Percentiles rank a stretch among this genome's conserved stretches.
phyloP scores from a whole-genome alignment of 805 yeast genomes.

The Lipomyces spencermartinsiae region DNA sequence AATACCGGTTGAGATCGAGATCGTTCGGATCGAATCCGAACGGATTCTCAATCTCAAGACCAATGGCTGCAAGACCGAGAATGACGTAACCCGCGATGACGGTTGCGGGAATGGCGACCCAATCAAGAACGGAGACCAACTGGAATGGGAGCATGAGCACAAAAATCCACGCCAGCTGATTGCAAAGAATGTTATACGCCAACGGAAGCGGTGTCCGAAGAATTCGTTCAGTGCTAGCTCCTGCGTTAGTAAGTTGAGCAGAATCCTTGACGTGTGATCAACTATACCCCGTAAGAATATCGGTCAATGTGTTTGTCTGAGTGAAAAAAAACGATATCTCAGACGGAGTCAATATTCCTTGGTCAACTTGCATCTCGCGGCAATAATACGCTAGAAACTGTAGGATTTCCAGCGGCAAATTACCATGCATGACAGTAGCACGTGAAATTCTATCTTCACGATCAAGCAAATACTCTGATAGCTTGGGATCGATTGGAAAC shows the following conservation, averaged over 20 bases:
- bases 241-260: not conserved
- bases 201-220: conserved; percentile 37
- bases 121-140: conserved; percentile 28
- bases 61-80: conserved; percentile 38
- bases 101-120: conserved; percentile 39
- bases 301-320: conserved; percentile 21
- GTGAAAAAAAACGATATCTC: conserved; percentile 24
- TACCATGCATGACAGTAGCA: conserved; percentile 36
- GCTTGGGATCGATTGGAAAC: conserved; percentile 19
- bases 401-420: conserved; percentile 35
- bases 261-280: not conserved
- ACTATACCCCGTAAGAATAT: conserved; percentile 32
- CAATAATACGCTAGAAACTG: conserved; percentile 28
- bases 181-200: conserved; percentile 36
- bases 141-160: conserved; percentile 37
- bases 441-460: conserved; percentile 34
- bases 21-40: conserved; percentile 39
- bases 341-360: conserved; percentile 16
- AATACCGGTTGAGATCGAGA: conserved; percentile 36
- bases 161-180: conserved; percentile 38
- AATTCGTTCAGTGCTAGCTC: conserved; percentile 33
- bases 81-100: conserved; percentile 36
- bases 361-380: conserved; percentile 30
- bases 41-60: conserved; percentile 38
- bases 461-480: conserved; percentile 31